Conservation (phyloP, 75 land plant species). For the Larix kaempferi region DNA sequence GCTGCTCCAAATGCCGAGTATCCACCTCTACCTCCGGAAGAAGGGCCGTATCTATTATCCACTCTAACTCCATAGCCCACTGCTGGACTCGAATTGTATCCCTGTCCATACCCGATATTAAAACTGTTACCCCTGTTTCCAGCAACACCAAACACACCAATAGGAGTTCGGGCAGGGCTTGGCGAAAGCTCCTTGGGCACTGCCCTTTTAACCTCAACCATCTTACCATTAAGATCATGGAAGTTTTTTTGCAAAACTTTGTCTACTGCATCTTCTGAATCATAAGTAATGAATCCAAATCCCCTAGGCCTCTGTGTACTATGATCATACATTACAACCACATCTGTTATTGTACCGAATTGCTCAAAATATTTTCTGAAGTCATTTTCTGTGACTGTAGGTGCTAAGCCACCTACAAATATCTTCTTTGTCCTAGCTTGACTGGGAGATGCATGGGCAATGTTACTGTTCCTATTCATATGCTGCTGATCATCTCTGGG, state of each 20-base stretch:
- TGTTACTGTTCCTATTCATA: constrained; percentile 45
- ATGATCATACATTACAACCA: constrained; percentile 99
- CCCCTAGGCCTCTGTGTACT: constrained; percentile 98
- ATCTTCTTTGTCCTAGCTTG: constrained; percentile 89
- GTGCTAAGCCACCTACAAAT: constrained; percentile 97
- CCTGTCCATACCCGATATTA: constrained; percentile 50
- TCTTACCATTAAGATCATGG: constrained; percentile 97
- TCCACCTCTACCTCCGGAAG: constrained; percentile 58
- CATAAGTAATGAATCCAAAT: constrained; percentile 96
- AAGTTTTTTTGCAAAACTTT: constrained; percentile 80
- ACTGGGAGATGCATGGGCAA: constrained; percentile 58
- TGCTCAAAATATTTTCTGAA: constrained; percentile 96
- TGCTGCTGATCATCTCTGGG: constrained; percentile 91
- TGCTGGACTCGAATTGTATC: constrained; percentile 36
- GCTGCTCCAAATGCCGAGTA: constrained; percentile 50
- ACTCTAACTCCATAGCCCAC: constrained; percentile 46
- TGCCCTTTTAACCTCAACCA: constrained; percentile 98
- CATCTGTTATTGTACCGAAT: constrained; percentile 95
- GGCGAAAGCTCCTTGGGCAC: constrained; percentile 92
- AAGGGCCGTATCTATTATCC: constrained; percentile 71
- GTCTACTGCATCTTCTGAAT: constrained; percentile 96
- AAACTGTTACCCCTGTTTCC: constrained; percentile 42
- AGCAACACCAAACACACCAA: constrained; percentile 32
- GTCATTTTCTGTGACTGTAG: constrained; percentile 90
- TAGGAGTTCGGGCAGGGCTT: constrained; percentile 48